Conservation (phyloP, 73 alveolate genomes). For the Stentor roeselii region DNA sequence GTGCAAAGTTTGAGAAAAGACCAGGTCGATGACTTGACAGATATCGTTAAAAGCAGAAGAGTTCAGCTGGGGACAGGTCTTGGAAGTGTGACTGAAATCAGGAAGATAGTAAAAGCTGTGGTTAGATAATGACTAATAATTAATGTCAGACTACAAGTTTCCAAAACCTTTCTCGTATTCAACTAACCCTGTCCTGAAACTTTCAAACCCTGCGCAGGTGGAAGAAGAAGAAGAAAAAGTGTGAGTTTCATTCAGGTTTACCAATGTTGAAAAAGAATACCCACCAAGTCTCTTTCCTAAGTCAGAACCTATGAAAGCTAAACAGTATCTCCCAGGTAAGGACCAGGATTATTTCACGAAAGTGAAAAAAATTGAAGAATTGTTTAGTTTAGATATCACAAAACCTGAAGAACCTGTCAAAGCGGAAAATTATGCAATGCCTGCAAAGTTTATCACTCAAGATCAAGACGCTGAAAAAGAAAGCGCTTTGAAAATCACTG, state of each 20-base stretch:
- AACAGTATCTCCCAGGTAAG: not conserved
- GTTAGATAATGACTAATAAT: not conserved
- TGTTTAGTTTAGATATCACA: not conserved
- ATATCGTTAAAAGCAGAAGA: not conserved
- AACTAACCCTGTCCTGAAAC: not conserved
- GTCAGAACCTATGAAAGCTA: not conserved
- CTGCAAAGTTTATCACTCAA: constrained; percentile 19
- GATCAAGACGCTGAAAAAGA: constrained; percentile 33
- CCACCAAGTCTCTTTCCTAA: not conserved
- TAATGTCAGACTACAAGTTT: not conserved
- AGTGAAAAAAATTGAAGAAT: not conserved
- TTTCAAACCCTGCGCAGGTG: not conserved
- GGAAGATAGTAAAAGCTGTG: not conserved
- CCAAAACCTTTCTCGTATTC: not conserved
- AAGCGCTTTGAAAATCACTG: constrained; percentile 42
- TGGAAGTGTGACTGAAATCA: not conserved
- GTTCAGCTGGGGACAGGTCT: not conserved
- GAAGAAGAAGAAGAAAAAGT: constrained; percentile 5
- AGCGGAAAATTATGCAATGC: constrained; percentile 21
- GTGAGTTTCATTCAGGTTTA: not conserved
- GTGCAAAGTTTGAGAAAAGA: not conserved
- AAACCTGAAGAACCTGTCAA: not conserved
- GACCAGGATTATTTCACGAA: not conserved
- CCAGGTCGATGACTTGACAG: not conserved
- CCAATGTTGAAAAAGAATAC: not conserved